Evolutionary conservation across 1,284 basidiomycete genomes (phyloP).

Genomic region (Sphagnurus paluster): DNA sequence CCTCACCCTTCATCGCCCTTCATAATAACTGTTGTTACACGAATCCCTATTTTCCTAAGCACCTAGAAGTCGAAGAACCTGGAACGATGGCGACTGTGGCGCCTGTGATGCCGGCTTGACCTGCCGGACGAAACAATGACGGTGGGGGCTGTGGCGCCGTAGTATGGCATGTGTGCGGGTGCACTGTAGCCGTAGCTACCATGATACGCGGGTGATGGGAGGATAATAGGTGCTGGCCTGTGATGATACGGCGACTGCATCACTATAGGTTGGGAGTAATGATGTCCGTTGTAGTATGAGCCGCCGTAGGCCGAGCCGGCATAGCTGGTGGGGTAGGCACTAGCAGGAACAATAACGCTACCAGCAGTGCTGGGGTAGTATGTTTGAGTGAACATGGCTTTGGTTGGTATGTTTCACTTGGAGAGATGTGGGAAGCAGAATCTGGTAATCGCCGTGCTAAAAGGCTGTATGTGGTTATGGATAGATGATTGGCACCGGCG

Average conservation of each 20-base stretch:
- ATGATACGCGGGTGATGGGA: constrained; percentile 7
- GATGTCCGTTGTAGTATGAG: constrained; percentile 25
- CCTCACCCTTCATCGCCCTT: constrained; percentile 3
- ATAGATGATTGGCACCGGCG: too few species aligned
- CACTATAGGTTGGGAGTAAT: constrained; percentile 25
- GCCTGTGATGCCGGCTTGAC: constrained; percentile 20
- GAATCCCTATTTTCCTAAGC: too few species aligned
- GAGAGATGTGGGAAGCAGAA: too few species aligned
- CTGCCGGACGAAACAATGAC: constrained; percentile 23
- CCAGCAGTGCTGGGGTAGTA: constrained; percentile 29
- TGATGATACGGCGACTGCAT: constrained; percentile 13
- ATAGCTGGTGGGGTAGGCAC: constrained; percentile 20
- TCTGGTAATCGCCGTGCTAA: too few species aligned
- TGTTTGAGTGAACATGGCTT: constrained; percentile 23
- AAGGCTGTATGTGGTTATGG: too few species aligned
- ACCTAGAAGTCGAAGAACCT: constrained; percentile 27
- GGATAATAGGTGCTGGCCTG: constrained; percentile 11
- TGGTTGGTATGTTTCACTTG: constrained; percentile 10
- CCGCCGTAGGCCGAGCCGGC: constrained; percentile 22
- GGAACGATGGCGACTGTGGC: constrained; percentile 21
- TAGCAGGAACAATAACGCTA: constrained; percentile 22
- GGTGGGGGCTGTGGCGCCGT: constrained; percentile 23
- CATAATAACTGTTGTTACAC: too few species aligned
- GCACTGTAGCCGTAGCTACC: constrained; percentile 14
- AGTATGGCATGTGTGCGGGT: constrained; percentile 19